These are phyloP conservation scores for Furcasterigmium sp. DNA, from an alignment of 2,329 filamentous ascomycete species.

Conservation along the genomic window DNA sequence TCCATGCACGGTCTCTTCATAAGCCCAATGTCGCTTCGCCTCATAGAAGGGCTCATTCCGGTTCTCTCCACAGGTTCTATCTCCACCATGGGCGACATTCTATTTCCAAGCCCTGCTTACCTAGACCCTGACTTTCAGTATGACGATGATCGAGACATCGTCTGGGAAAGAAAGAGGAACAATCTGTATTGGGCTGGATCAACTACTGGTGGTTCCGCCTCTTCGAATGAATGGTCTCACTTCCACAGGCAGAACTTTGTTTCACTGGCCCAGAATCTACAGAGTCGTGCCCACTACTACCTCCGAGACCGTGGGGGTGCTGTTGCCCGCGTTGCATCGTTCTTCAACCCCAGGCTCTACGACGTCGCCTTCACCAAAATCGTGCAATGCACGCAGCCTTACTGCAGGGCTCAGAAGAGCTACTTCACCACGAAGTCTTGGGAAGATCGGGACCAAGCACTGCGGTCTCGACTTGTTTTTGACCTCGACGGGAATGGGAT, in stretches of 20 bases:
- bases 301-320: conserved; percentile 17
- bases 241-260: conserved; percentile 46
- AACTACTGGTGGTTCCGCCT: conserved; percentile 41
- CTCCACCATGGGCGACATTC: conserved; percentile 45
- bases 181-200: conserved; percentile 54
- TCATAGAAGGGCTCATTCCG: conserved; percentile 35
- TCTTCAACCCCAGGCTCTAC: conserved; percentile 31
- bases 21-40: conserved; percentile 33
- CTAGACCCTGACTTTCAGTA: conserved; percentile 36
- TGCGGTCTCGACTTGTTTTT: conserved; percentile 36
- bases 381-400: background rate
- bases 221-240: conserved; percentile 27
- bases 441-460: conserved; percentile 26
- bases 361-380: conserved; percentile 35
- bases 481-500: conserved; percentile 54
- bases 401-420: conserved; percentile 27
- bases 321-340: conserved; percentile 14
- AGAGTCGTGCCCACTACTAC: conserved; percentile 21
- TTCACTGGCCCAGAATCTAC: conserved; percentile 25
- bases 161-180: conserved; percentile 44
- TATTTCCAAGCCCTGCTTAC: conserved; percentile 48
- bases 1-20: conserved; percentile 38
- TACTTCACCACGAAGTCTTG: conserved; percentile 24
- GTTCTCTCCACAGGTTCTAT: conserved; percentile 38
- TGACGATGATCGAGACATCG: conserved; percentile 29